Conservation (phyloP, 148 eudicot genomes). For the Arctostaphylos glauca region DNA sequence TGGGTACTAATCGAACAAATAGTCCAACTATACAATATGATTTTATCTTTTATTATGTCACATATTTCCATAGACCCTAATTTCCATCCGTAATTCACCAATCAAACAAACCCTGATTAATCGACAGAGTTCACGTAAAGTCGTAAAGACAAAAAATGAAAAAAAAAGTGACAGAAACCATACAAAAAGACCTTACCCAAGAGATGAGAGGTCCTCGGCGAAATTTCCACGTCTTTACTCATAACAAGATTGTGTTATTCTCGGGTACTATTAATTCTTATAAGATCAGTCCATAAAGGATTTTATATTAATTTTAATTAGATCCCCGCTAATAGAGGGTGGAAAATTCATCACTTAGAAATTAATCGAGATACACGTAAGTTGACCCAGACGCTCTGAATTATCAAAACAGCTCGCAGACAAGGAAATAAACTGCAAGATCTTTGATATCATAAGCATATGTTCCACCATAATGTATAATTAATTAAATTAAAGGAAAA, state of each 20-base stretch:
- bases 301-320: no score
- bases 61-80: background rate
- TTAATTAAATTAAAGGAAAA: background rate
- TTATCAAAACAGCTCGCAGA: background rate
- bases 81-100: background rate
- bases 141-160: no score
- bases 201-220: background rate
- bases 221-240: background rate
- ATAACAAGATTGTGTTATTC: background rate
- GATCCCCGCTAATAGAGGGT: no score
- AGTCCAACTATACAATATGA: no score
- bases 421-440: conserved; percentile 17
- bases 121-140: background rate
- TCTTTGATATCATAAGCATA: conserved; percentile 6
- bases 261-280: no score
- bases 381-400: no score
- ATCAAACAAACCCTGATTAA: background rate
- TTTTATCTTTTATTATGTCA: no score
- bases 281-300: no score
- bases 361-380: no score
- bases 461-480: conserved; percentile 2
- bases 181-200: background rate
- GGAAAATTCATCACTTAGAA: no score
- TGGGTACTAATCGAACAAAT: no score
- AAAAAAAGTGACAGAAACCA: background rate